Conservation (phyloP, 768 basidiomycete genomes). For the Russula lepida region DNA sequence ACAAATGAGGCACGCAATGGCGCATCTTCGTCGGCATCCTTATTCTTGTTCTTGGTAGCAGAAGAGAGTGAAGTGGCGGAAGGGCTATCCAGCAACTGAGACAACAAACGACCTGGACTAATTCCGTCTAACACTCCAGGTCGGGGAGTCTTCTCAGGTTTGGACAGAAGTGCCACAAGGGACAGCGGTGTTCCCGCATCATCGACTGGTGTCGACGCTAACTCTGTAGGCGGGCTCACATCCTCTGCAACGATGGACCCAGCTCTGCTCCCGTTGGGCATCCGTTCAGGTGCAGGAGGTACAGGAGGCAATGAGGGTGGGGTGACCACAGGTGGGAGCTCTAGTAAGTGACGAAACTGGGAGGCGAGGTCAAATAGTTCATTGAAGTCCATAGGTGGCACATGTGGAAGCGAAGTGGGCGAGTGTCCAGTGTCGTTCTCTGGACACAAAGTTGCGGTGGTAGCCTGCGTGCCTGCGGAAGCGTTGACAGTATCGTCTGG, state of each 20-base stretch:
- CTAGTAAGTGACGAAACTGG: conserved; percentile 21
- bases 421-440: not conserved
- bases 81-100: conserved; percentile 14
- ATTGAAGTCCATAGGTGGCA: conserved; percentile 19
- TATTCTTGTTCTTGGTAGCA: not conserved
- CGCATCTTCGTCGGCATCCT: conserved; percentile 1
- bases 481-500: not conserved
- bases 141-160: conserved; percentile 9
- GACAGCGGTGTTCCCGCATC: conserved; percentile 3
- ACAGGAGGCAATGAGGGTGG: not conserved
- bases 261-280: not conserved
- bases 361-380: conserved; percentile 21
- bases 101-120: conserved; percentile 16
- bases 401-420: conserved; percentile 16
- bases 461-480: not conserved
- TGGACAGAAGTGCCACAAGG: conserved; percentile 14
- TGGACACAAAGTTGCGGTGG: not conserved
- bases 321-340: conserved; percentile 14
- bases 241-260: not conserved
- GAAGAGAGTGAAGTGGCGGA: conserved; percentile 2
- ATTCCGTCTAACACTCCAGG: conserved; percentile 6
- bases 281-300: not conserved
- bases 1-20: conserved; percentile 49
- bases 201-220: conserved; percentile 12
- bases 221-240: conserved; percentile 8